Conservation (phyloP, 345 rosid genomes). For the Brassica nigra region DNA sequence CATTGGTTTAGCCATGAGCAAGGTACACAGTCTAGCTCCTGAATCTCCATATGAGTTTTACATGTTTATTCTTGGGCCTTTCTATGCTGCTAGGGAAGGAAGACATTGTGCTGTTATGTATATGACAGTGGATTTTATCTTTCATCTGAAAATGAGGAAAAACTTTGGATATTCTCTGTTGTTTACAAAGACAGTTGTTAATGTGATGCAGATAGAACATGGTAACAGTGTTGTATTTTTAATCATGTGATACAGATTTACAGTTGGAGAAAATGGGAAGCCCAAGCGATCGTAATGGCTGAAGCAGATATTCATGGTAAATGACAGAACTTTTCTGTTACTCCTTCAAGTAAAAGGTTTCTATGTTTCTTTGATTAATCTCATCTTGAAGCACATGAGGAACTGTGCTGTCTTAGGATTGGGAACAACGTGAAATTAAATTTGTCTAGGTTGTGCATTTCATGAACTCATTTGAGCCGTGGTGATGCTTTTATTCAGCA, state of each 20-base stretch:
- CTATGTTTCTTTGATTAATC: constrained; percentile 10
- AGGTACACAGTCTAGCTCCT: constrained; percentile 53
- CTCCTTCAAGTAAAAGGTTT: not conserved
- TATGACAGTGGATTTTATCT: not conserved
- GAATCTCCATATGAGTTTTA: constrained; percentile 8
- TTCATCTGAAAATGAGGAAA: not conserved
- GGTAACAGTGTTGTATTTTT: constrained; percentile 15
- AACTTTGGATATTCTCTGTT: not conserved
- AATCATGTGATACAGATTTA: constrained; percentile 55
- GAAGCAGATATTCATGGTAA: constrained; percentile 70
- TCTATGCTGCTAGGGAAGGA: not conserved
- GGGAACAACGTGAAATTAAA: not conserved
- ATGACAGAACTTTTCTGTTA: not conserved
- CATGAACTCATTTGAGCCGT: constrained; percentile 9
- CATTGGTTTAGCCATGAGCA: constrained; percentile 91
- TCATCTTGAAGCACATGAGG: constrained; percentile 1
- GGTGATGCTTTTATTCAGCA: constrained; percentile 20
- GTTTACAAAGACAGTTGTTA: not conserved
- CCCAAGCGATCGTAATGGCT: constrained; percentile 52
- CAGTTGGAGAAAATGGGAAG: constrained; percentile 97
- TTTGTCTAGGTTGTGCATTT: not conserved
- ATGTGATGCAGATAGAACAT: not conserved
- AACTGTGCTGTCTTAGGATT: not conserved
- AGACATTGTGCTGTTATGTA: not conserved
- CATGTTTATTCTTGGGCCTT: not conserved